Percentiles rank a stretch among this genome's conserved stretches.
These are phyloP conservation scores for Oryza glumipatula DNA, from an alignment of 176 grass and related monocot species.

Conservation along the genomic window DNA sequence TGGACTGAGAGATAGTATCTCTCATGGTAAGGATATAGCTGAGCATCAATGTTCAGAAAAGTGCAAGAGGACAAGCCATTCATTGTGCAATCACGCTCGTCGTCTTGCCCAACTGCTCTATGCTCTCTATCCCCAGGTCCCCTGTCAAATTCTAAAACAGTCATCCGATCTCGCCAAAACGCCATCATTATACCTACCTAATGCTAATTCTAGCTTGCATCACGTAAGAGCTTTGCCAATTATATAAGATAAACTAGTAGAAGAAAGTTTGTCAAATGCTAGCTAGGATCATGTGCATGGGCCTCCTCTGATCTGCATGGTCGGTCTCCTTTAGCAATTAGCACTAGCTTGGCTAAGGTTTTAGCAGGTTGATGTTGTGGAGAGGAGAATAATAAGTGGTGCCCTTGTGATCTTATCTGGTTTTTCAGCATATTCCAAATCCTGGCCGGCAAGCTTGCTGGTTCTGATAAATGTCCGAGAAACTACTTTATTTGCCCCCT, in stretches of 20 bases:
- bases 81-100: constrained; percentile 40
- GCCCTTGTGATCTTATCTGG: not conserved
- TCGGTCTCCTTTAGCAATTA: not conserved
- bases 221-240: not conserved
- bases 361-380: not conserved
- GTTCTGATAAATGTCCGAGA: not conserved
- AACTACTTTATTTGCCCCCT: not conserved
- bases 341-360: not conserved
- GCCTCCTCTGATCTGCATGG: not conserved
- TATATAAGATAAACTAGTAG: not conserved
- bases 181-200: constrained; percentile 17
- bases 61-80: constrained; percentile 17
- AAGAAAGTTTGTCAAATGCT: constrained; percentile 21
- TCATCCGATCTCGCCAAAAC: not conserved
- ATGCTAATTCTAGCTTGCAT: constrained; percentile 22
- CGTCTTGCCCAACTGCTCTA: constrained; percentile 6
- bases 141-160: constrained; percentile 9
- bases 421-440: constrained; percentile 30
- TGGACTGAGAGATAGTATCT: no score
- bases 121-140: not conserved
- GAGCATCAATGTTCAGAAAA: not conserved
- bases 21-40: not conserved
- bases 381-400: not conserved
- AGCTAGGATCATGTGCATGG: constrained; percentile 15
- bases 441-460: constrained; percentile 36